These are phyloP conservation scores for Cladorrhinum samala DNA, from an alignment of 495 filamentous ascomycete species.

Conservation along the genomic window DNA sequence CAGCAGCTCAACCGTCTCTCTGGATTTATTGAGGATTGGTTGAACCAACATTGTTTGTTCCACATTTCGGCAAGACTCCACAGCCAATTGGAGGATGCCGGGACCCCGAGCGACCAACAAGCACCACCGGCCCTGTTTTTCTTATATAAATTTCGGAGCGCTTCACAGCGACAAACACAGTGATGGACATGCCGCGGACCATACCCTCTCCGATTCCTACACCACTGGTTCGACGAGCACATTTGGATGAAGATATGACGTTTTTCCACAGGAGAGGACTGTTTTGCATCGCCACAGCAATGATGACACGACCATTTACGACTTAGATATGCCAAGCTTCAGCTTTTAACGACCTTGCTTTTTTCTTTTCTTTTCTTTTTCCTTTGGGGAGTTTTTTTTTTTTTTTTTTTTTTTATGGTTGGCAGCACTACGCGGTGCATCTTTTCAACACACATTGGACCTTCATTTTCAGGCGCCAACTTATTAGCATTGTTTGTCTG, in stretches of 20 bases:
- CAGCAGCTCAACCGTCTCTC: slow-evolving; percentile 54
- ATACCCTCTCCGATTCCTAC: slow-evolving; percentile 24
- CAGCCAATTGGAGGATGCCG: slow-evolving; percentile 1
- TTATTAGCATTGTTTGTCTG: slow-evolving; percentile 3
- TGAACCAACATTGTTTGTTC: slow-evolving; percentile 10
- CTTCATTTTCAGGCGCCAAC: not conserved
- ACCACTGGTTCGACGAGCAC: slow-evolving; percentile 1
- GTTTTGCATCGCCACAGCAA: slow-evolving; percentile 26
- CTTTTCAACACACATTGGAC: not conserved
- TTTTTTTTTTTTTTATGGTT: not conserved
- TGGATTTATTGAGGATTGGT: slow-evolving; percentile 32
- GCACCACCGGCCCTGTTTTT: slow-evolving; percentile 15
- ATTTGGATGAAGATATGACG: slow-evolving; percentile 8
- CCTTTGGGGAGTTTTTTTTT: no score
- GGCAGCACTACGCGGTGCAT: not conserved
- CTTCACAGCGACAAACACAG: slow-evolving; percentile 38
- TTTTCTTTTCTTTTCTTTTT: no score
- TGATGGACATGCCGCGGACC: slow-evolving; percentile 15
- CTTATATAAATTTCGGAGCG: slow-evolving; percentile 42
- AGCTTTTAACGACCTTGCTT: slow-evolving; percentile 15
- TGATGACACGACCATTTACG: slow-evolving; percentile 26
- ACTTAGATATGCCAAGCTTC: slow-evolving; percentile 25
- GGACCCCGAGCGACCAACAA: slow-evolving; percentile 6
- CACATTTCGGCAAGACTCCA: slow-evolving; percentile 6
- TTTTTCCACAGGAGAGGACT: slow-evolving; percentile 6